These are phyloP conservation scores for Claviceps purpurea DNA, from an alignment of 2,329 filamentous ascomycete genomes.

Conservation along the genomic window DNA sequence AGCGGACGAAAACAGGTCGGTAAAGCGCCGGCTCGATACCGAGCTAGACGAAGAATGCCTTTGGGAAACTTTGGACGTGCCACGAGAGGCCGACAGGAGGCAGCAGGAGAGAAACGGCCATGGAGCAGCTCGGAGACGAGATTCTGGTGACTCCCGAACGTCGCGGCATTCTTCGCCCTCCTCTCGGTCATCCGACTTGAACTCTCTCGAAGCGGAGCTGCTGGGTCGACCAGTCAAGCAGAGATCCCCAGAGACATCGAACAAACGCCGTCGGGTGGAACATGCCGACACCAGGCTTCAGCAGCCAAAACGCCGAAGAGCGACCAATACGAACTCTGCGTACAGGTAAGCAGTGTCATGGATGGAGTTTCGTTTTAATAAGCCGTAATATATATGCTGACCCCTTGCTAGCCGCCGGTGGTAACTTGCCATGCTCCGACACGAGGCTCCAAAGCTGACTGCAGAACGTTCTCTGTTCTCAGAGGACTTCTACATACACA, in stretches of 20 bases:
- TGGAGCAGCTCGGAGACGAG: slow-evolving; percentile 7
- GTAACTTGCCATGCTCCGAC: slow-evolving; percentile 8
- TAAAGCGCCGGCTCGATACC: slow-evolving; percentile 16
- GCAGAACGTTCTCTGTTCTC: background rate
- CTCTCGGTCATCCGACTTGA: slow-evolving; percentile 22
- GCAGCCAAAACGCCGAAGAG: slow-evolving; percentile 18
- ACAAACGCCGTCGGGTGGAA: slow-evolving; percentile 11
- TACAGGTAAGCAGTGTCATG: slow-evolving; percentile 19
- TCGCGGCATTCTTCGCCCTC: slow-evolving; percentile 19
- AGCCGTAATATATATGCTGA: slow-evolving; percentile 2
- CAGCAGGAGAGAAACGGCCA: background rate
- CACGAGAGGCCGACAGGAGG: slow-evolving; percentile 5
- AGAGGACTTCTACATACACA: background rate
- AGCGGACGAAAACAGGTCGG: background rate
- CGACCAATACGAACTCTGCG: slow-evolving; percentile 22
- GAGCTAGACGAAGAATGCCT: slow-evolving; percentile 13
- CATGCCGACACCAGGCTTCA: slow-evolving; percentile 9
- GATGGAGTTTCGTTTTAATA: background rate
- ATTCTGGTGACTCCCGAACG: slow-evolving; percentile 11
- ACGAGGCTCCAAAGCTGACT: background rate
- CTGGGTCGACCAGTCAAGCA: slow-evolving; percentile 20
- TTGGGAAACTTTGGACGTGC: slow-evolving; percentile 5
- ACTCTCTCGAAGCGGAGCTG: slow-evolving; percentile 25
- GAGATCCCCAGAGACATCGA: slow-evolving; percentile 15
- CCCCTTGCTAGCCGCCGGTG: slow-evolving; percentile 20